Evolutionary conservation across 2,329 filamentous ascomycete species (phyloP), one percentile per base, ranked within the genome.

Genomic region (Dactylonectria estremocensis): DNA sequence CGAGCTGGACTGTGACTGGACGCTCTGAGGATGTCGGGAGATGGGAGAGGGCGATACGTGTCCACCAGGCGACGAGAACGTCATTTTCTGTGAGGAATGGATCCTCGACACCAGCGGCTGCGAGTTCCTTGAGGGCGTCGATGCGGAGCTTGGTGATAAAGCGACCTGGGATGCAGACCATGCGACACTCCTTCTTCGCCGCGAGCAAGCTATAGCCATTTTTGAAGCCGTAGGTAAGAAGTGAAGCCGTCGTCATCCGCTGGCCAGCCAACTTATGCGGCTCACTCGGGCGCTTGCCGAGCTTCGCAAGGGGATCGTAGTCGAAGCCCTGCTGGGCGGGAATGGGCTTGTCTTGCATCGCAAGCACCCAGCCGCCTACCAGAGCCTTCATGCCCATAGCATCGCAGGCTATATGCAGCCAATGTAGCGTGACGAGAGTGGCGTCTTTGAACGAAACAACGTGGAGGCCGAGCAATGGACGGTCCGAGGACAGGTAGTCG

Each of bases 1-100:
- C 61, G 5, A 64, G 16, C 20, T 53, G 48, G 8, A 58, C 61
- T 1, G 61, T 46, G 1, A 66, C 50, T 4, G 56, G 57, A 9
- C 63, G 52, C 2, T 61, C 43, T 2, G 57, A 61, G 5, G 20
- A 13, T 18, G 33, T 3, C 13, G 35, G 66, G 11, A 66, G 57
- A 14, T 62, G 62, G 0, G 61, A 56, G 1, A 68, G 24, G 7
- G 66, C 66, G 9, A 66, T 66, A 33, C 52, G 60, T 2, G 67
- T 69, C 67, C 67, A 69, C 62, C 63, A 68, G 1, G 67, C 67
- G n/a, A 64, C 43, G 24, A 67, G 46, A 2, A 69, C 37, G 5
- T 69, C 67, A 18, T 64, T 69, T 13, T 69, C 67, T n/a, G 67
- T 69, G 4, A 69, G 31, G 13, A 69, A 69, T 1, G 59, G 58